phyloP scores from a whole-genome alignment of 345 rosid species.

The Eucalyptus albens region DNA sequence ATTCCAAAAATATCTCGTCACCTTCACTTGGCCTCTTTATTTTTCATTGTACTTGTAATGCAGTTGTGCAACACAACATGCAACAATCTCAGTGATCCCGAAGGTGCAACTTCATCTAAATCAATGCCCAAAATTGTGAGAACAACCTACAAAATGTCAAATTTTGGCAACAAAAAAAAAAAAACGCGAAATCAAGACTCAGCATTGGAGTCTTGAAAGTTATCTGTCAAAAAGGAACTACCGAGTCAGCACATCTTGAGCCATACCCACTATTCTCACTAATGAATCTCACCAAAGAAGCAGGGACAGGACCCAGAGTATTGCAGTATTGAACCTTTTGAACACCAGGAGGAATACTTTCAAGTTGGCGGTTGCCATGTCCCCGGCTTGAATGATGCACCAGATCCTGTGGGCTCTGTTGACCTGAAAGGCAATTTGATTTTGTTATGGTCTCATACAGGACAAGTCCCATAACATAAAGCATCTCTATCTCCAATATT shows the following conservation, averaged over 20 bases:
- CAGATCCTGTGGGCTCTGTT: slow-evolving; percentile 79
- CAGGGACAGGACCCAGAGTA: not conserved
- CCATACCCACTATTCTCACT: not conserved
- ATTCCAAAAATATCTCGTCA: not conserved
- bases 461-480: not conserved
- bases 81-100: not conserved
- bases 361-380: slow-evolving; percentile 94
- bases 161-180: not conserved
- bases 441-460: not conserved
- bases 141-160: not conserved
- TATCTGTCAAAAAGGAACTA: not conserved
- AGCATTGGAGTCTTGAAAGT: not conserved
- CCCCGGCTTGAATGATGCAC: slow-evolving; percentile 76
- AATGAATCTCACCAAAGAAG: not conserved
- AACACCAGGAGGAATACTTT: not conserved
- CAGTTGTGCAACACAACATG: not conserved
- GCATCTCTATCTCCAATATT: not conserved
- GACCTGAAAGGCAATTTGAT: slow-evolving; percentile 28
- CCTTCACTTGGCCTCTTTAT: not conserved
- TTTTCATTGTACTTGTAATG: not conserved
- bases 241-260: not conserved
- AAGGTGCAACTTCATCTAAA: not conserved
- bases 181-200: not conserved
- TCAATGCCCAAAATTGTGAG: not conserved
- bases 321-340: not conserved